Conservation (phyloP, 2,329 filamentous ascomycete species). For the Aspergillus sojae region DNA sequence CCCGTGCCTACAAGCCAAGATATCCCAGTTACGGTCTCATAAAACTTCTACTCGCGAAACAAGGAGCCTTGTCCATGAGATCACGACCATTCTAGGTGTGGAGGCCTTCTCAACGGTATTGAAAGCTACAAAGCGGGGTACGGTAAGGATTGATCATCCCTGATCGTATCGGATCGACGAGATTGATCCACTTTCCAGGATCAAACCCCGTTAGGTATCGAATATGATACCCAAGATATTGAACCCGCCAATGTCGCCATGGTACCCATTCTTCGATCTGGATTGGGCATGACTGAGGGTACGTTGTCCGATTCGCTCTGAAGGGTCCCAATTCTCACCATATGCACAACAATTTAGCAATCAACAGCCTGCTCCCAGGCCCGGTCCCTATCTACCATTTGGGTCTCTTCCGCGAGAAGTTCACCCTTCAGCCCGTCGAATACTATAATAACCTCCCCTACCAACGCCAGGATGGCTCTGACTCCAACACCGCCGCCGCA, state of each 20-base stretch:
- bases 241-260: conserved; percentile 71
- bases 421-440: conserved; percentile 84
- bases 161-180: conserved; percentile 4
- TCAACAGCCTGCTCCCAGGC: conserved; percentile 78
- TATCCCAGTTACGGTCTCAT: conserved; percentile 82
- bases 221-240: conserved; percentile 69
- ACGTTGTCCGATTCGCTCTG: conserved; percentile 6
- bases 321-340: conserved; percentile 4
- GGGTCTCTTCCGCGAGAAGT: conserved; percentile 88
- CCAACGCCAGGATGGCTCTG: conserved; percentile 40
- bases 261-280: conserved; percentile 89
- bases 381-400: conserved; percentile 88
- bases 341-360: conserved; percentile 47
- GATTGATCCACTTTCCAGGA: conserved; percentile 55
- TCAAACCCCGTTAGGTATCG: conserved; percentile 74
- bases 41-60: conserved; percentile 72
- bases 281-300: conserved; percentile 89
- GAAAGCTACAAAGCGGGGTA: conserved; percentile 59
- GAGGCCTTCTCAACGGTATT: conserved; percentile 75
- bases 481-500: conserved; percentile 46
- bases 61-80: conserved; percentile 81
- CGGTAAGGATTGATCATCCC: conserved; percentile 53
- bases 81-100: conserved; percentile 76
- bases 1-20: conserved; percentile 83
- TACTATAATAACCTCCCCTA: conserved; percentile 98